A percentile compares a stretch with the other conserved stretches of the same genome.
Evolutionary conservation across 176 grass and related monocot genomes (phyloP).

Genomic region (Panicum miliaceum): DNA sequence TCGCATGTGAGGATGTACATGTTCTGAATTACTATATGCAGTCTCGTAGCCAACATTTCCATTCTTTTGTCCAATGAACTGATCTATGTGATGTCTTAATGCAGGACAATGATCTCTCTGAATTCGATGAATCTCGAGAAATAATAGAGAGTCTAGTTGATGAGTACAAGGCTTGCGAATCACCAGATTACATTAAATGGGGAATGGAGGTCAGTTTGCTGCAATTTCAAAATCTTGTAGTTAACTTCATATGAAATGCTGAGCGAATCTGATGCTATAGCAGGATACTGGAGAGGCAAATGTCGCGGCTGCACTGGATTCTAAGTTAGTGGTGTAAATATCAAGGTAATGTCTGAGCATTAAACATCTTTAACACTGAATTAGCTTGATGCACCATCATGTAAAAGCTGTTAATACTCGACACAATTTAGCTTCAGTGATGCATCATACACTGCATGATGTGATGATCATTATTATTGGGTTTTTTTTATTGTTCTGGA

Average conservation of each 20-base stretch:
- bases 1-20: neutral
- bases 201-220: constrained; percentile 89
- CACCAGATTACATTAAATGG: constrained; percentile 99
- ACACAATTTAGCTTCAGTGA: neutral
- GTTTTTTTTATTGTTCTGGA: neutral
- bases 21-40: neutral
- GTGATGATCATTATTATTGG: neutral
- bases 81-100: neutral
- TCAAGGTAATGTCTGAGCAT: constrained; percentile 25
- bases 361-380: neutral
- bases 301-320: constrained; percentile 75
- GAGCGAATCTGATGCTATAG: constrained; percentile 21
- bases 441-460: neutral
- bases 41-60: neutral
- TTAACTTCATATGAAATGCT: constrained; percentile 16
- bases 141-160: constrained; percentile 96
- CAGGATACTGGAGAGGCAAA: constrained; percentile 78
- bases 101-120: constrained; percentile 96
- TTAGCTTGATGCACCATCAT: constrained; percentile 5
- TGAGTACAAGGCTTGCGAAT: constrained; percentile 98
- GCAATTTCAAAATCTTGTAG: neutral
- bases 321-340: constrained; percentile 88
- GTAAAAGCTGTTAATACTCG: neutral
- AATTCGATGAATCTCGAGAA: constrained; percentile 97
- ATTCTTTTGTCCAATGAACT: constrained; percentile 1